phyloP scores from a whole-genome alignment of 2,329 filamentous ascomycete species.

The Phoma sp. region DNA sequence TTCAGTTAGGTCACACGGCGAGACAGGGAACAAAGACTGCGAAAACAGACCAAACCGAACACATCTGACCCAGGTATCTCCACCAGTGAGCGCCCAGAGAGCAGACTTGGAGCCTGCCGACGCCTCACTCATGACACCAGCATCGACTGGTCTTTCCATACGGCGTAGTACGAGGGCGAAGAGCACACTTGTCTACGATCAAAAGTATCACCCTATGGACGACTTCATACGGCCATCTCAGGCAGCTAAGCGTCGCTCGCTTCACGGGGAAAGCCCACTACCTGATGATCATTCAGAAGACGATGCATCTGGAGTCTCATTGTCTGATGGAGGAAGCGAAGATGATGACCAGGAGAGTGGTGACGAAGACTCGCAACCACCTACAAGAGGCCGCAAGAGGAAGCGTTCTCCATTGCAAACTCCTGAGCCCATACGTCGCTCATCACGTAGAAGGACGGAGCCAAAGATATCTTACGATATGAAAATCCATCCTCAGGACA shows the following conservation, averaged over 20 bases:
- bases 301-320: background rate
- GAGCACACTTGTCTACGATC: slow-evolving; percentile 35
- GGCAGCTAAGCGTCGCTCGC: slow-evolving; percentile 34
- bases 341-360: slow-evolving; percentile 16
- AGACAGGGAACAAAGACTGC: background rate
- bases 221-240: slow-evolving; percentile 34
- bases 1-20: background rate
- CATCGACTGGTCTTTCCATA: background rate
- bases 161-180: slow-evolving; percentile 12
- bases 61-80: background rate
- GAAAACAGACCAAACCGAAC: background rate
- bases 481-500: slow-evolving; percentile 39
- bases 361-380: background rate
- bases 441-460: slow-evolving; percentile 28
- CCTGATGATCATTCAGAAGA: slow-evolving; percentile 7
- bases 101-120: background rate
- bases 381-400: slow-evolving; percentile 19
- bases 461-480: slow-evolving; percentile 32
- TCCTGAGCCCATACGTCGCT: slow-evolving; percentile 27
- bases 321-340: slow-evolving; percentile 6
- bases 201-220: slow-evolving; percentile 45
- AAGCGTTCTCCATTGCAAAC: background rate
- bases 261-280: slow-evolving; percentile 24
- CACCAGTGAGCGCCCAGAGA: background rate
- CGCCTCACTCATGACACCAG: background rate